Percentiles rank a stretch among this genome's conserved stretches.
Conservation (phyloP, 176 grass and related monocot species). For the Rhipidocladum racemiflorum region DNA sequence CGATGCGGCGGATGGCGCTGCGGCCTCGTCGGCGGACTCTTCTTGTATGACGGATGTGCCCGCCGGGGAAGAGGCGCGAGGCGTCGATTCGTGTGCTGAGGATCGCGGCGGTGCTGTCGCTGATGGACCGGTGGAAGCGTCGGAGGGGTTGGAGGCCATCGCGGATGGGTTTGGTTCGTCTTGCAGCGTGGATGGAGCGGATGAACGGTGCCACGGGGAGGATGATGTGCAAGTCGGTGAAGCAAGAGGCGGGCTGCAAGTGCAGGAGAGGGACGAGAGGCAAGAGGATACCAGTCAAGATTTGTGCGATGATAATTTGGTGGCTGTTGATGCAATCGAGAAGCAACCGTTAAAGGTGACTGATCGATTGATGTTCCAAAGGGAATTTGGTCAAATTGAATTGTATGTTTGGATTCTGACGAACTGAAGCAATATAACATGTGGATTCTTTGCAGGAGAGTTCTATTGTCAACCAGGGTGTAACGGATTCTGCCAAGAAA, state of each 20-base stretch:
- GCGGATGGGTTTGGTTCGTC: not conserved
- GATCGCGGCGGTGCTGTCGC: not conserved
- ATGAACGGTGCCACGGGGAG: not conserved
- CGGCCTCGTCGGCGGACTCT: not conserved
- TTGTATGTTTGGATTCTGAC: not conserved
- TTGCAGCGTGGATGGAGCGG: not conserved
- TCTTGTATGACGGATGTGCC: conserved; percentile 38
- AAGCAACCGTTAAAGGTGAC: conserved; percentile 42
- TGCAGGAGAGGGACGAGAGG: not conserved
- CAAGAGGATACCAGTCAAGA: not conserved
- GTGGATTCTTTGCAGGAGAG: conserved; percentile 49
- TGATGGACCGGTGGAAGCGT: not conserved
- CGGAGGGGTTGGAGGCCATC: not conserved
- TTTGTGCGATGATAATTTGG: not conserved
- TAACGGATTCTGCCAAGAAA: conserved; percentile 26
- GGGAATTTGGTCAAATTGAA: not conserved
- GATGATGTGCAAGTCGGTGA: not conserved
- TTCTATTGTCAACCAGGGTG: conserved; percentile 47
- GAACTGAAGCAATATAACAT: not conserved
- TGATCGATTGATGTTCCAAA: not conserved
- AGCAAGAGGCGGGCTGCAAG: not conserved
- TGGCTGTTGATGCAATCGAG: not conserved
- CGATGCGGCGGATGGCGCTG: not conserved
- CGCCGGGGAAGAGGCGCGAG: not conserved
- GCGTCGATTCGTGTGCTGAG: not conserved